Base-by-base conservation (phyloP, 148 eudicot species). In the Amaranthus palmeri region DNA sequence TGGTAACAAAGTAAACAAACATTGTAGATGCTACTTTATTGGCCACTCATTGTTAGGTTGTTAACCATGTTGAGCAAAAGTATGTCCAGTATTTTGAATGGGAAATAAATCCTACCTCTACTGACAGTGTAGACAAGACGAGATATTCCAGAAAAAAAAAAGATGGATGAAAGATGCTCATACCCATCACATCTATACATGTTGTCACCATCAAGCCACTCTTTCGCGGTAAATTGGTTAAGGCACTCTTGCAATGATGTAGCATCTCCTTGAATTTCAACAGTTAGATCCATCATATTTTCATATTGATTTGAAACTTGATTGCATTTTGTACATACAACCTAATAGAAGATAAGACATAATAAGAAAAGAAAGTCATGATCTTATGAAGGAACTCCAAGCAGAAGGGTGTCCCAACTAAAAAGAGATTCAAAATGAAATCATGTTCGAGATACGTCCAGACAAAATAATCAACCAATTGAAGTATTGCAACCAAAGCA, bases 171-270 rank as follows among this genome's bases (percentile, higher is more conserved):
- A 25, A 79, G 59, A 11, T 43, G 44, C 63, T 44, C 83, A 77
- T 88, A 93, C 98, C 98, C 83, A 71, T 93, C 98, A 88, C 98
- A 93, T 82, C 85, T 90, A 60, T 90, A 93, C 95, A 86, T 78
- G 61, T 93, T 93, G 61, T 90, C 98, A 76, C 95, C 98, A 79
- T 87, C 86, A 79, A 93, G 98, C 84, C 75, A 74, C 84, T 93
- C 96, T 81, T 82, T 85, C 62, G 81, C 86, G 3, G 96, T 90
- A 81, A 93, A 93, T 71, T 86, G 96, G 58, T 90, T 85, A 82
- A 93, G 86, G 72, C 96, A 90, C 77, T 93, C 91, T 81, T 93
- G 91, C 80, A 93, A 83, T 74, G 96, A 87, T 42, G 85, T 78
- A 46, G 91, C 91, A 76, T 86, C 91, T 60, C 98, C 96, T 59